A percentile compares a stretch with the other conserved stretches of the same genome.
Conservation (phyloP, 2,329 filamentous ascomycete genomes). For the Aureobasidium sp. region DNA sequence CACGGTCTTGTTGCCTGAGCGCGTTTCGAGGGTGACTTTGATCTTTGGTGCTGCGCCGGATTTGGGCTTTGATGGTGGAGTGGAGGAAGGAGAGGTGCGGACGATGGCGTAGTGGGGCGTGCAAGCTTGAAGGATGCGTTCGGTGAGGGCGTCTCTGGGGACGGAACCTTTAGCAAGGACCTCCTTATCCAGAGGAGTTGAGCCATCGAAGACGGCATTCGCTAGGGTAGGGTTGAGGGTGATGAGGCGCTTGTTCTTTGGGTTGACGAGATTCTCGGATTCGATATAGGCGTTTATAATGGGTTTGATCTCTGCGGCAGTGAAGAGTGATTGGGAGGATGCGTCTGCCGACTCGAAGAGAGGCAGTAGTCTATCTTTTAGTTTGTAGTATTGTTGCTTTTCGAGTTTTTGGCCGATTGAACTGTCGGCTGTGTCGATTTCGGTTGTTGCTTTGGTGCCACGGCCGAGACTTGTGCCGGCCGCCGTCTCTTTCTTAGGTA, state of each 20-base stretch:
- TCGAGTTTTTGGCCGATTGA: constrained; percentile 43
- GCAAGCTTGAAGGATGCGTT: constrained; percentile 51
- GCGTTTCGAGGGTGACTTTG: constrained; percentile 53
- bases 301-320: constrained; percentile 52
- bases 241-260: constrained; percentile 55
- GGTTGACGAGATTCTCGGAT: constrained; percentile 48
- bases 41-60: constrained; percentile 55
- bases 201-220: constrained; percentile 52
- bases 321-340: constrained; percentile 46
- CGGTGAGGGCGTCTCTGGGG: constrained; percentile 53
- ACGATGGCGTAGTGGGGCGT: constrained; percentile 53
- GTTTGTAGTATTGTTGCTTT: constrained; percentile 49
- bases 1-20: constrained; percentile 60
- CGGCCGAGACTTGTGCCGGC: constrained; percentile 32
- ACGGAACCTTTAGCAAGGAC: constrained; percentile 52
- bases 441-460: constrained; percentile 33
- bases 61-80: constrained; percentile 48
- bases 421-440: constrained; percentile 31
- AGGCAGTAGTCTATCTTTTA: constrained; percentile 51
- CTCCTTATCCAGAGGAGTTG: constrained; percentile 47
- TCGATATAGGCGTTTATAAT: constrained; percentile 54
- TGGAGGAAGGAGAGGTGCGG: constrained; percentile 38
- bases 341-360: constrained; percentile 47
- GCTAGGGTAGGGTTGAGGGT: constrained; percentile 57
- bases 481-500: constrained; percentile 51